phyloP scores from a whole-genome alignment of 169 alveolate genomes.

The Plasmodium chabaudi region DNA sequence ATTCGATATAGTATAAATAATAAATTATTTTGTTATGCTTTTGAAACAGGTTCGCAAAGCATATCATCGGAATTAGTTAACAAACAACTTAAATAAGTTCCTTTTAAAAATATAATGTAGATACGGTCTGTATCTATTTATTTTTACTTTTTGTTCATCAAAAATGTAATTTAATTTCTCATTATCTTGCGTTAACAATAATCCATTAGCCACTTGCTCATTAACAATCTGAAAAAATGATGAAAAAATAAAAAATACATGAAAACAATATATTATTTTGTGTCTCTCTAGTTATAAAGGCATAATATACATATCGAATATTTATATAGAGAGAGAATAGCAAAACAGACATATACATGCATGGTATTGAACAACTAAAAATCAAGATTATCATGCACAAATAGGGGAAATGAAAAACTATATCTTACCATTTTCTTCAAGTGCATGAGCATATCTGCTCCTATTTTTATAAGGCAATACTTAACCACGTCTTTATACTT shows the following conservation, averaged over 20 bases:
- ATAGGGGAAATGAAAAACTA: background rate
- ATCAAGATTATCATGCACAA: background rate
- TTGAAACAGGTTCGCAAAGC: background rate
- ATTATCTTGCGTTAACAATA: conserved; percentile 69
- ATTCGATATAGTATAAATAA: too few relatives aligned
- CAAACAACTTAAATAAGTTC: conserved; percentile 38
- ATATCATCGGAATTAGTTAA: conserved; percentile 9
- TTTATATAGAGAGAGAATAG: background rate
- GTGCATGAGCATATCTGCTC: conserved; percentile 73
- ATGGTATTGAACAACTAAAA: background rate
- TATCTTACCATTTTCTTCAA: conserved; percentile 67
- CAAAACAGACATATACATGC: too few relatives aligned
- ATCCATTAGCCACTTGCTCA: conserved; percentile 76
- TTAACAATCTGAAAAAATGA: conserved; percentile 49
- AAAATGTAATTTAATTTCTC: conserved; percentile 74
- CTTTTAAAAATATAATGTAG: conserved; percentile 67
- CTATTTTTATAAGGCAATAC: conserved; percentile 74
- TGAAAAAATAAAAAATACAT: background rate
- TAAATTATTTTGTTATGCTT: background rate
- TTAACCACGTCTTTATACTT: conserved; percentile 73
- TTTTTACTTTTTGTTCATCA: conserved; percentile 71
- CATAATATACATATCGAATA: background rate
- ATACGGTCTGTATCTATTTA: conserved; percentile 76
- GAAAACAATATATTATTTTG: conserved; percentile 2
- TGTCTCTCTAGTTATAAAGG: too few relatives aligned